Conservation (phyloP, 495 filamentous ascomycete genomes). For the Lasiosphaeria hispida region DNA sequence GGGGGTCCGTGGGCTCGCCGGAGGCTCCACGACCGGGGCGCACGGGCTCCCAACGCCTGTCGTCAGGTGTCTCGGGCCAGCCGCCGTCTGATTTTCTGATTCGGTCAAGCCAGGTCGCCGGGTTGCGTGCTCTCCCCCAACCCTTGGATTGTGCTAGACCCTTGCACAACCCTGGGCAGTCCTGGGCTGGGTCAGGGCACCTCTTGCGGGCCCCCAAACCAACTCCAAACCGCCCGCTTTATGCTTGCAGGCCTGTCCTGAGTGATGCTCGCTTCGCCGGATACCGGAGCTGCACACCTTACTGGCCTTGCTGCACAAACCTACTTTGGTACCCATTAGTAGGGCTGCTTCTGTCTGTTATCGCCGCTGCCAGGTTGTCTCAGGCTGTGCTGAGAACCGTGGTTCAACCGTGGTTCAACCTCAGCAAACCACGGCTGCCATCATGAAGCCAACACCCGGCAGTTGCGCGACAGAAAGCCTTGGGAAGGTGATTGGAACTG, state of each 20-base stretch:
- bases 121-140: too few species aligned
- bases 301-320: too few species aligned
- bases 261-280: too few species aligned
- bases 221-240: constrained; percentile 15
- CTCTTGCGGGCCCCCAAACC: constrained; percentile 6
- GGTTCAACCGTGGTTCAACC: constrained; percentile 4
- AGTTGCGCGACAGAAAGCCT: too few species aligned
- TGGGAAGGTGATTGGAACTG: too few species aligned
- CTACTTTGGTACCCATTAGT: neutral
- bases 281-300: too few species aligned
- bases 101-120: neutral
- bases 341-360: neutral
- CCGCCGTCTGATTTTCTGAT: constrained; percentile 12
- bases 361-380: neutral
- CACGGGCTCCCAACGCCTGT: constrained; percentile 3
- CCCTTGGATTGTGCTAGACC: too few species aligned
- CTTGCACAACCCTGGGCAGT: neutral
- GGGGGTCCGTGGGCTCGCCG: constrained; percentile 11
- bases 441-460: neutral
- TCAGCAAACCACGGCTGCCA: neutral
- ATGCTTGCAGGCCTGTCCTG: neutral
- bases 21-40: constrained; percentile 8
- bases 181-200: neutral
- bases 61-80: neutral
- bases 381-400: neutral